These are phyloP conservation scores for Ophiocordyceps polyrhachis-furcata DNA, from an alignment of 2,329 filamentous ascomycete species.

Conservation along the genomic window DNA sequence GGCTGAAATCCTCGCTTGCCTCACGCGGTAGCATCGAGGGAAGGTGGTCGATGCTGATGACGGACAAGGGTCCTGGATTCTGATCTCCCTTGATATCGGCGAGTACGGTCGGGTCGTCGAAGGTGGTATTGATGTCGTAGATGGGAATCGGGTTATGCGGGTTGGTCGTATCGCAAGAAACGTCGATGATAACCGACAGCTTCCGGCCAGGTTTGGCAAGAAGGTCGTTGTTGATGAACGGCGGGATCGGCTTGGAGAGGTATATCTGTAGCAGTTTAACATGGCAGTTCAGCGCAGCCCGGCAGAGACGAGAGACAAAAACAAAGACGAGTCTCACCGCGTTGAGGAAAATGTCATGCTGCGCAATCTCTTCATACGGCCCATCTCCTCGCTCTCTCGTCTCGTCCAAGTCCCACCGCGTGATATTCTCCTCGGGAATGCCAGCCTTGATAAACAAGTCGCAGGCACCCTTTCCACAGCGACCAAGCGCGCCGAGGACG, in stretches of 20 bases:
- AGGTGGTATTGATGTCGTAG: slow-evolving; percentile 72
- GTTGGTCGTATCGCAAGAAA: slow-evolving; percentile 57
- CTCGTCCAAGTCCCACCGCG: slow-evolving; percentile 54
- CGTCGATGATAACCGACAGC: slow-evolving; percentile 65
- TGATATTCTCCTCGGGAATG: slow-evolving; percentile 26
- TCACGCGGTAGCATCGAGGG: slow-evolving; percentile 72
- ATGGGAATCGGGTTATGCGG: slow-evolving; percentile 57
- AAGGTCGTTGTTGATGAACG: slow-evolving; percentile 60
- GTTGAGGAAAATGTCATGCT: slow-evolving; percentile 65
- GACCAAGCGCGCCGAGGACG: slow-evolving; percentile 68
- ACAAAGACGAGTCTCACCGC: slow-evolving; percentile 9
- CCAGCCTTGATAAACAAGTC: slow-evolving; percentile 62
- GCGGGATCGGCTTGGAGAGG: slow-evolving; percentile 23
- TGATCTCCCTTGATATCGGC: slow-evolving; percentile 39
- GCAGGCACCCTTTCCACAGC: slow-evolving; percentile 71
- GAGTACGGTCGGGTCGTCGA: slow-evolving; percentile 68
- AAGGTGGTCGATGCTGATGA: slow-evolving; percentile 80
- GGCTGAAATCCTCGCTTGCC: slow-evolving; percentile 69
- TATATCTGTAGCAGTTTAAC: slow-evolving; percentile 2
- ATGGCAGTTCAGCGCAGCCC: neutral
- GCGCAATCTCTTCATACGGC: slow-evolving; percentile 61
- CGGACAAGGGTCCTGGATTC: slow-evolving; percentile 41
- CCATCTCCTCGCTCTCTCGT: slow-evolving; percentile 44
- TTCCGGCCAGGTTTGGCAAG: slow-evolving; percentile 43
- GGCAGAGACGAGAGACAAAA: too few relatives aligned